Evolutionary conservation across 192 early-diverging fungal genomes (phyloP).

Genomic region (Mortierella alpina): DNA sequence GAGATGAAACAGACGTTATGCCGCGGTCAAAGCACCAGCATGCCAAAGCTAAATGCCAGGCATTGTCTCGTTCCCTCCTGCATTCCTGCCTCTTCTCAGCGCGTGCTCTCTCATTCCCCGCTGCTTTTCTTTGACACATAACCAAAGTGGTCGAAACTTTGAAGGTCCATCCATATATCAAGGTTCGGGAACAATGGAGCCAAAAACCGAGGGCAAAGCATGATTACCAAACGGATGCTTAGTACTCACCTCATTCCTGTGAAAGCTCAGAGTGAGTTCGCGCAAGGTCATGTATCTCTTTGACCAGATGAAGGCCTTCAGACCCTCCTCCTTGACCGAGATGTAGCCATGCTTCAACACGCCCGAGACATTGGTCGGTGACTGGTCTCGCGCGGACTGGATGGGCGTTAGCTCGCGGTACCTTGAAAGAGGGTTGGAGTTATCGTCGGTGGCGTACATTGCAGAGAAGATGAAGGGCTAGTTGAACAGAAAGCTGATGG

Average conservation of each 20-base stretch:
- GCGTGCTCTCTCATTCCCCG: too few relatives aligned
- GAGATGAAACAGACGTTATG: too few relatives aligned
- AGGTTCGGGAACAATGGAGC: background rate
- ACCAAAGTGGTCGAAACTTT: too few relatives aligned
- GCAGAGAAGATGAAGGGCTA: constrained; percentile 11
- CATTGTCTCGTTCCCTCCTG: too few relatives aligned
- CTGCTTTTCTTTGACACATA: too few relatives aligned
- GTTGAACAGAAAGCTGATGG: background rate
- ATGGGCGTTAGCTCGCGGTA: constrained; percentile 49
- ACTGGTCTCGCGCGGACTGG: constrained; percentile 34
- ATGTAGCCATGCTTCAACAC: constrained; percentile 85
- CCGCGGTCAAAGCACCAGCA: too few relatives aligned
- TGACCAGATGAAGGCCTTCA: constrained; percentile 94
- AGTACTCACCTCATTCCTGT: constrained; percentile 88
- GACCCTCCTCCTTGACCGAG: constrained; percentile 92
- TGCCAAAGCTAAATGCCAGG: too few relatives aligned
- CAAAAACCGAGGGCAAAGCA: background rate
- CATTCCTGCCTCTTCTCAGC: too few relatives aligned
- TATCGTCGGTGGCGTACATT: constrained; percentile 44
- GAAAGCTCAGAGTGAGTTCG: constrained; percentile 91
- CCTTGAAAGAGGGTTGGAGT: constrained; percentile 46
- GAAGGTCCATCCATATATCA: background rate
- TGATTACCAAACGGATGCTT: constrained; percentile 6
- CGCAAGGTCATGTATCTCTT: constrained; percentile 91
- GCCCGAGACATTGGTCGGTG: constrained; percentile 45